A percentile compares a stretch with the other conserved stretches of the same genome.
phyloP scores from a whole-genome alignment of 2,329 filamentous ascomycete genomes.

The Cyphellophora attinorum region DNA sequence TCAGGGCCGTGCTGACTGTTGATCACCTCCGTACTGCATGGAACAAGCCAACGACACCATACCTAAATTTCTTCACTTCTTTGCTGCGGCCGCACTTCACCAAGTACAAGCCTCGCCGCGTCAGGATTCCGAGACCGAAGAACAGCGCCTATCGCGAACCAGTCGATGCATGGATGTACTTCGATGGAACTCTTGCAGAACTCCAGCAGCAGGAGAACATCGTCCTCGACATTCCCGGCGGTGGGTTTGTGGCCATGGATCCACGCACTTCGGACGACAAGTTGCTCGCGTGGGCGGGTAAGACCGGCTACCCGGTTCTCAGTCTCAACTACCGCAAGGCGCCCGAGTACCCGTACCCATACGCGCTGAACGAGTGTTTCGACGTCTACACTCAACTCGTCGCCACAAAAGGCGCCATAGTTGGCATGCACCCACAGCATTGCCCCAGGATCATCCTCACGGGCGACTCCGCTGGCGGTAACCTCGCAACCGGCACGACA shows the following conservation, averaged over 20 bases:
- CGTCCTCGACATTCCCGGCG: constrained; percentile 82
- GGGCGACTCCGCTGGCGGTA: constrained; percentile 76
- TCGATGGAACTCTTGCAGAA: constrained; percentile 73
- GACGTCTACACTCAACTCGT: constrained; percentile 72
- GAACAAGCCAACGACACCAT: constrained; percentile 90
- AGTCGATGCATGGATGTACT: constrained; percentile 84
- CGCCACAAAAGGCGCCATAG: constrained; percentile 60
- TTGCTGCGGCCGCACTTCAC: constrained; percentile 71
- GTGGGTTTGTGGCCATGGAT: constrained; percentile 93
- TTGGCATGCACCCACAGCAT: constrained; percentile 60
- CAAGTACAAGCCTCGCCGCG: constrained; percentile 67
- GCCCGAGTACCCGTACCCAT: constrained; percentile 75
- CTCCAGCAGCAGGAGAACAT: constrained; percentile 67
- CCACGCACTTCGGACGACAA: constrained; percentile 93
- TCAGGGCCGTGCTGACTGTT: constrained; percentile 75
- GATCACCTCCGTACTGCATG: constrained; percentile 87
- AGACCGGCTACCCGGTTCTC: constrained; percentile 76
- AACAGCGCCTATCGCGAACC: constrained; percentile 76
- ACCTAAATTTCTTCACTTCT: constrained; percentile 62
- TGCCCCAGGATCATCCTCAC: constrained; percentile 62
- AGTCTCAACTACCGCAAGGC: constrained; percentile 88
- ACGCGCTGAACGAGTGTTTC: constrained; percentile 78
- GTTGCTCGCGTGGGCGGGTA: constrained; percentile 82
- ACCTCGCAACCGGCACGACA: constrained; percentile 68
- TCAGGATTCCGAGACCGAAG: constrained; percentile 72